Evolutionary conservation across 352 stramenopile species (phyloP).

Genomic region (Globisporangium recalcitrans): DNA sequence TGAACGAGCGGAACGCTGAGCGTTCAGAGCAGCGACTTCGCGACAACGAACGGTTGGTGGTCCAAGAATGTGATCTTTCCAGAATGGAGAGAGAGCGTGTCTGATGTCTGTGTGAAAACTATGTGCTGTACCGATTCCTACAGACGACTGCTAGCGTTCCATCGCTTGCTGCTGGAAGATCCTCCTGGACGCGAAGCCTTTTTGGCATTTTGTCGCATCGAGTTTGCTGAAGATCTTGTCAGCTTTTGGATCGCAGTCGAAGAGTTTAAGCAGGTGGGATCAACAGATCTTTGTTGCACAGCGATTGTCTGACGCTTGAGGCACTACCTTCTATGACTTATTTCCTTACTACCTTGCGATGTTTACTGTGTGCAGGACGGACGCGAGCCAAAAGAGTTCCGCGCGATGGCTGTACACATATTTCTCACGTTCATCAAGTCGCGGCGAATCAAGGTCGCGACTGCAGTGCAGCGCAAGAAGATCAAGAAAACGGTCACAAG

Average conservation of each 20-base stretch:
- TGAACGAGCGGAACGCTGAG: slow-evolving; percentile 19
- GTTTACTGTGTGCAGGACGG: slow-evolving; percentile 13
- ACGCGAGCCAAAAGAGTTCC: slow-evolving; percentile 33
- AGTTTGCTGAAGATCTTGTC: slow-evolving; percentile 56
- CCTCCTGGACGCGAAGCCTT: slow-evolving; percentile 27
- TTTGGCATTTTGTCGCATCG: slow-evolving; percentile 33
- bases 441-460: slow-evolving; percentile 52
- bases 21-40: slow-evolving; percentile 18
- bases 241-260: slow-evolving; percentile 63
- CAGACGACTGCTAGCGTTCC: slow-evolving; percentile 35
- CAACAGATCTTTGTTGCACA: neutral
- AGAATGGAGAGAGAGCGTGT: neutral
- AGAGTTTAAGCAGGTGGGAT: slow-evolving; percentile 37
- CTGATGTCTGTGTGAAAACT: neutral
- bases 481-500: slow-evolving; percentile 67
- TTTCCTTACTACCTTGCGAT: neutral
- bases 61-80: neutral
- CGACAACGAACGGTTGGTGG: slow-evolving; percentile 25
- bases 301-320: neutral
- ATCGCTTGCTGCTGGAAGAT: slow-evolving; percentile 33
- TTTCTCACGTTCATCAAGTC: slow-evolving; percentile 66
- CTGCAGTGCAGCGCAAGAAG: slow-evolving; percentile 54
- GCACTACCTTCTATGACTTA: neutral
- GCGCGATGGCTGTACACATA: slow-evolving; percentile 34
- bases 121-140: neutral